Conservation (phyloP, 202 grass and related monocot genomes). For the Carex arenaria region DNA sequence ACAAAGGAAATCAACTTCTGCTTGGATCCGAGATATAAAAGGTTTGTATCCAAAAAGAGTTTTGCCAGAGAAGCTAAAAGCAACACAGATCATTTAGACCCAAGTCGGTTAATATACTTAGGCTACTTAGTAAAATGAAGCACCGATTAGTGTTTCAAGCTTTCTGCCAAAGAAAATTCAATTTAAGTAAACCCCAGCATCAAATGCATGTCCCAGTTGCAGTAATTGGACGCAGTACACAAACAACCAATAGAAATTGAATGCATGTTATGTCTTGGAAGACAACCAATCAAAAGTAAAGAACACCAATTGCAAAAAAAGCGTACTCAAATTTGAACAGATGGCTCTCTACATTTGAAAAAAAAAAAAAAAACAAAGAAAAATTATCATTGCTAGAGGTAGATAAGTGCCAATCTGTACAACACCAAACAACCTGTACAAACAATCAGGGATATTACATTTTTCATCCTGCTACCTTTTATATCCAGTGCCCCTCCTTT, state of each 20-base stretch:
- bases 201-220: background rate
- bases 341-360: constrained; percentile 5
- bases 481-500: background rate
- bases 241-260: background rate
- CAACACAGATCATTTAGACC: no score
- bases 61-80: no score
- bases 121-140: no score
- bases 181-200: background rate
- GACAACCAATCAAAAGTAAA: constrained; percentile 2
- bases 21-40: no score
- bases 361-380: background rate
- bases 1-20: no score
- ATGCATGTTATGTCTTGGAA: background rate
- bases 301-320: background rate
- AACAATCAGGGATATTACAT: background rate
- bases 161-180: no score
- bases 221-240: background rate
- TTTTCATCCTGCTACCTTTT: background rate
- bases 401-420: constrained; percentile 17
- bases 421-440: constrained; percentile 18
- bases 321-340: background rate
- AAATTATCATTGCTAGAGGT: background rate
- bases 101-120: no score
- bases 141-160: no score
- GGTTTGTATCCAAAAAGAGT: no score